These are phyloP conservation scores for Corchorus olitorius DNA, from an alignment of 345 rosid genomes.

Conservation along the genomic window DNA sequence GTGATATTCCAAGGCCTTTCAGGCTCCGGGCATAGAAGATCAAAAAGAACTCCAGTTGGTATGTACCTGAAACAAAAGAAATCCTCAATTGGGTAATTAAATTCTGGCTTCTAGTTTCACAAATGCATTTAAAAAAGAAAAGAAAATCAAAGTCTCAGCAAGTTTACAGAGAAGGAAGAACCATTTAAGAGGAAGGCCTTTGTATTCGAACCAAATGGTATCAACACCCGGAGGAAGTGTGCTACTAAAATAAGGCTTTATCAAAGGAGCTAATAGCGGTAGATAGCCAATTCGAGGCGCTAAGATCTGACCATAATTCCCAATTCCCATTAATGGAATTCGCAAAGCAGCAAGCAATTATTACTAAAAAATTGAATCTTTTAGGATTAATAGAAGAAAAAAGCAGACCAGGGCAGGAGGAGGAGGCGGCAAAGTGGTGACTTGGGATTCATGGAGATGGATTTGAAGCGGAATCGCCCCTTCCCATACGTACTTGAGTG, in stretches of 20 bases:
- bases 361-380: too few relatives aligned
- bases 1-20: constrained; percentile 97
- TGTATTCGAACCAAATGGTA: constrained; percentile 89
- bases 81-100: background rate
- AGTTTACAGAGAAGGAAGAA: background rate
- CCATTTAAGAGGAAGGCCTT: constrained; percentile 93
- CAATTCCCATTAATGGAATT: background rate
- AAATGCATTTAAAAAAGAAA: background rate
- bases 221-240: constrained; percentile 90
- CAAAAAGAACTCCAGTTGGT: constrained; percentile 94
- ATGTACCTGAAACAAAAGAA: constrained; percentile 54
- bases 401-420: constrained; percentile 62
- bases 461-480: constrained; percentile 92
- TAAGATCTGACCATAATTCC: constrained; percentile 42
- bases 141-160: background rate
- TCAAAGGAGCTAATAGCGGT: constrained; percentile 62
- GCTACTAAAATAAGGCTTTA: constrained; percentile 76
- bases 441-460: constrained; percentile 85
- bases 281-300: constrained; percentile 86
- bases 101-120: background rate
- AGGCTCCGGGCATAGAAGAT: constrained; percentile 83
- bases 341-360: background rate
- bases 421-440: constrained; percentile 83
- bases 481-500: constrained; percentile 73
- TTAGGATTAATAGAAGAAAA: background rate